A percentile compares a stretch with the other conserved stretches of the same genome.
Conservation (phyloP, 2,329 filamentous ascomycete genomes). For the Mycogone perniciosa region DNA sequence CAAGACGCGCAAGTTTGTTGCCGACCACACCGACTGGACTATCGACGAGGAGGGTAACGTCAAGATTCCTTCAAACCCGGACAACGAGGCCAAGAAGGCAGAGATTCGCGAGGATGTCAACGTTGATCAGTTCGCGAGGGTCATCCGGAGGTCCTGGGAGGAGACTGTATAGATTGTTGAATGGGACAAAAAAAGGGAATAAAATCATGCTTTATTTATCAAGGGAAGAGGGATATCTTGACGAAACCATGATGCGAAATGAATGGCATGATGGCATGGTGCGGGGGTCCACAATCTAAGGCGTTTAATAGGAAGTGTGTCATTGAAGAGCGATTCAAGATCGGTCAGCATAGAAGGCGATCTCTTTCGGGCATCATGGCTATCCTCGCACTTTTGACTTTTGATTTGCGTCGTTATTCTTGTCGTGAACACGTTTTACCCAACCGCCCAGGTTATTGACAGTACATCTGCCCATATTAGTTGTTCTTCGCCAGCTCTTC, state of each 20-base stretch:
- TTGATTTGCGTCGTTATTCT: slow-evolving; percentile 14
- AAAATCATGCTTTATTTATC: slow-evolving; percentile 18
- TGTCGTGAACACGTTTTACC: neutral
- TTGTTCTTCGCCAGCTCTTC: slow-evolving; percentile 59
- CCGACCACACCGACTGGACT: slow-evolving; percentile 81
- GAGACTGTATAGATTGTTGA: slow-evolving; percentile 39
- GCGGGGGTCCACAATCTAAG: slow-evolving; percentile 25
- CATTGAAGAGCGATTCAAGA: slow-evolving; percentile 30
- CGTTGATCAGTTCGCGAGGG: slow-evolving; percentile 75
- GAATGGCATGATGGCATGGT: slow-evolving; percentile 26
- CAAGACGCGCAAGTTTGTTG: slow-evolving; percentile 68
- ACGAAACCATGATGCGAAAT: slow-evolving; percentile 23
- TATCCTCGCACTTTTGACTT: slow-evolving; percentile 1
- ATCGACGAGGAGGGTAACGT: slow-evolving; percentile 62
- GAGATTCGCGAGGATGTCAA: slow-evolving; percentile 94
- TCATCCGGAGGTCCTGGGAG: slow-evolving; percentile 81
- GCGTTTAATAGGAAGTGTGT: slow-evolving; percentile 33
- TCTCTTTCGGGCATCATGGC: slow-evolving; percentile 16
- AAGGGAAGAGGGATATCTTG: slow-evolving; percentile 22
- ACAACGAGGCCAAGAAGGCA: slow-evolving; percentile 94
- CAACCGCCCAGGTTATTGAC: neutral
- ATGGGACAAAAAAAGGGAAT: slow-evolving; percentile 3
- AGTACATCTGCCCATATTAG: slow-evolving; percentile 11
- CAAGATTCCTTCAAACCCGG: slow-evolving; percentile 82
- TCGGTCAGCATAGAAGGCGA: slow-evolving; percentile 25